Evolutionary conservation across 164 flowering plant species (phyloP).

Genomic region (Tetrastigma voinierianum): DNA sequence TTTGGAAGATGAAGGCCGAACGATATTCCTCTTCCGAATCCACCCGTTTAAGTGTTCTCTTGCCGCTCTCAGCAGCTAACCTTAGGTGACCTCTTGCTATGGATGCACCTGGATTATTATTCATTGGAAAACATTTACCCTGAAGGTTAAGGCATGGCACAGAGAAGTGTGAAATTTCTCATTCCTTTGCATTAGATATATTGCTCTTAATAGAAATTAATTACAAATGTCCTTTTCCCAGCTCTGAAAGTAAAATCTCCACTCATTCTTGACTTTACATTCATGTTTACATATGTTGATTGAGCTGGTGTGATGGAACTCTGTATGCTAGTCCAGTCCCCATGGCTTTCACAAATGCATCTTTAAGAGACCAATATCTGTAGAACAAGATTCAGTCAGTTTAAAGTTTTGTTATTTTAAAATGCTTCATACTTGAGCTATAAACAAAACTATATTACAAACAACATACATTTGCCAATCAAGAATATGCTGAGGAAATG

Average conservation of each 20-base stretch:
- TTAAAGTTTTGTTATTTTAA: no score
- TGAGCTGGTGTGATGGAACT: slow-evolving; percentile 71
- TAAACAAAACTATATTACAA: no score
- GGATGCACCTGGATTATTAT: slow-evolving; percentile 38
- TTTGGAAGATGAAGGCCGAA: slow-evolving; percentile 32
- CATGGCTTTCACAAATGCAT: slow-evolving; percentile 79
- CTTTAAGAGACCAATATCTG: slow-evolving; percentile 92
- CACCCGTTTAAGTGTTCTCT: slow-evolving; percentile 21
- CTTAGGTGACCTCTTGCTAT: slow-evolving; percentile 57
- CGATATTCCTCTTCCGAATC: slow-evolving; percentile 41
- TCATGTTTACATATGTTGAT: slow-evolving; percentile 47
- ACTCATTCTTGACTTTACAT: slow-evolving; percentile 38
- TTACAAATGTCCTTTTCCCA: slow-evolving; percentile 53
- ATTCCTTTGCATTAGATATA: no score
- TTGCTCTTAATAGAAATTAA: slow-evolving; percentile 19
- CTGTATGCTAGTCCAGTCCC: slow-evolving; percentile 68
- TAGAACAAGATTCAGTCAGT: slow-evolving; percentile 8
- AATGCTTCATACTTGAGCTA: no score
- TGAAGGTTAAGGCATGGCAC: not conserved
- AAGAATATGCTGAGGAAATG: no score
- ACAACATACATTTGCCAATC: no score
- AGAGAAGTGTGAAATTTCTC: no score
- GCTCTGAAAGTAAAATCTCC: slow-evolving; percentile 69
- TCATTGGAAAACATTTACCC: not conserved
- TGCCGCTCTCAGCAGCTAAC: slow-evolving; percentile 40